phyloP scores from a whole-genome alignment of 176 grass and related monocot genomes.

The Phyllostachys edulis region DNA sequence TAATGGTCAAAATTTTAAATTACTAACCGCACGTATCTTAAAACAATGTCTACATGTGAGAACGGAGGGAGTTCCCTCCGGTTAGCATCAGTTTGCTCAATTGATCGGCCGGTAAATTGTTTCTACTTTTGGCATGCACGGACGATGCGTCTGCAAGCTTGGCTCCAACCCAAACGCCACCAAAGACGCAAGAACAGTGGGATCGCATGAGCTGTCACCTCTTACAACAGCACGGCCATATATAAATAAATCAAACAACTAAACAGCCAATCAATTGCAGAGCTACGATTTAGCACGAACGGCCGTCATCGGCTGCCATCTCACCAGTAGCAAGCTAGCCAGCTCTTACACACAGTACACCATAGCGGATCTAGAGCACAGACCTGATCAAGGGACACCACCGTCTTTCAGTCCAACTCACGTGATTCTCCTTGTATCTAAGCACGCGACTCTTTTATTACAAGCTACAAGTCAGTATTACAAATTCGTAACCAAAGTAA shows the following conservation, averaged over 20 bases:
- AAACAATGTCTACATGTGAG: too few relatives aligned
- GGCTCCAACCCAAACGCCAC: background rate
- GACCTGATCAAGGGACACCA: too few relatives aligned
- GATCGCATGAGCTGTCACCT: background rate
- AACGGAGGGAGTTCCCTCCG: too few relatives aligned
- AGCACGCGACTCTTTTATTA: too few relatives aligned
- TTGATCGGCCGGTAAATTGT: background rate
- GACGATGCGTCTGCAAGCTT: background rate
- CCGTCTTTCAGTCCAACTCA: too few relatives aligned
- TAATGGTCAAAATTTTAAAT: too few relatives aligned
- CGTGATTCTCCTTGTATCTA: too few relatives aligned
- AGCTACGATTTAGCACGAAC: too few relatives aligned
- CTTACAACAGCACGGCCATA: background rate
- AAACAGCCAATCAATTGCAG: background rate
- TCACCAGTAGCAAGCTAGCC: background rate
- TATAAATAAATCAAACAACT: background rate
- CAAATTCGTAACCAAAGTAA: too few relatives aligned
- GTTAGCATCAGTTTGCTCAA: background rate
- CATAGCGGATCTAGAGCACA: too few relatives aligned
- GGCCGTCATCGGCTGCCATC: background rate
- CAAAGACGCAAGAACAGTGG: background rate
- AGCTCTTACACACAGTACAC: background rate
- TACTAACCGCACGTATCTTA: too few relatives aligned
- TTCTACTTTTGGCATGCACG: background rate
- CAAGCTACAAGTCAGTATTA: too few relatives aligned